Percentiles rank a stretch among this genome's conserved stretches.
phyloP scores from a whole-genome alignment of 352 stramenopile genomes.

The Phytopythium sindhum region DNA sequence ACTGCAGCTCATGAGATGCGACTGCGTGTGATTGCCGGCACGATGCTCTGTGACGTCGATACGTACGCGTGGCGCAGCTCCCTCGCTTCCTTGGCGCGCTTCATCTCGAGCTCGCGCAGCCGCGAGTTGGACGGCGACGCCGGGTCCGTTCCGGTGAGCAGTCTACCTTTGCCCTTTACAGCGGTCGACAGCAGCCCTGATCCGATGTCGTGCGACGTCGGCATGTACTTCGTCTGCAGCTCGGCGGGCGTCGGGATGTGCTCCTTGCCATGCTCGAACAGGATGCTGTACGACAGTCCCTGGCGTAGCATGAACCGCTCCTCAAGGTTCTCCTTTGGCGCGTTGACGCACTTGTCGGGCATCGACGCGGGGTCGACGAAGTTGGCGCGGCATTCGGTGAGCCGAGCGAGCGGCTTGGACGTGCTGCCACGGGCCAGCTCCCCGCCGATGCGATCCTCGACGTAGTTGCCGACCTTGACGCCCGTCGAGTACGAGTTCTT shows the following conservation, averaged over 20 bases:
- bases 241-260: slow-evolving; percentile 40
- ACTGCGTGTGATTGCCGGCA: slow-evolving; percentile 25
- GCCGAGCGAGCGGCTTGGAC: slow-evolving; percentile 34
- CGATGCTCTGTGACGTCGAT: slow-evolving; percentile 51
- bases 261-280: slow-evolving; percentile 65
- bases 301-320: slow-evolving; percentile 48
- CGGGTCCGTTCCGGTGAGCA: slow-evolving; percentile 1
- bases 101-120: slow-evolving; percentile 32
- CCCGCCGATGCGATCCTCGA: slow-evolving; percentile 70
- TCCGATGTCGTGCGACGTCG: slow-evolving; percentile 52
- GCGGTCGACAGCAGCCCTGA: slow-evolving; percentile 14
- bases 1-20: not conserved
- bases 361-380: slow-evolving; percentile 55
- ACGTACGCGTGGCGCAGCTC: slow-evolving; percentile 46
- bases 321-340: slow-evolving; percentile 43
- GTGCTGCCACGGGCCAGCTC: slow-evolving; percentile 37
- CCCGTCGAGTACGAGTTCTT: slow-evolving; percentile 79
- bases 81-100: slow-evolving; percentile 30
- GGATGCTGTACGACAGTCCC: slow-evolving; percentile 64
- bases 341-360: slow-evolving; percentile 47
- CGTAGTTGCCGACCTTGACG: slow-evolving; percentile 82
- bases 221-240: slow-evolving; percentile 52
- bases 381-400: slow-evolving; percentile 47
- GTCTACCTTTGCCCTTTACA: slow-evolving; percentile 3
- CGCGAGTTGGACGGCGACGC: not conserved